A percentile compares a stretch with the other conserved stretches of the same genome.
These are phyloP conservation scores for Alopecurus myosuroides DNA, from an alignment of 176 grass and related monocot genomes.

Conservation along the genomic window DNA sequence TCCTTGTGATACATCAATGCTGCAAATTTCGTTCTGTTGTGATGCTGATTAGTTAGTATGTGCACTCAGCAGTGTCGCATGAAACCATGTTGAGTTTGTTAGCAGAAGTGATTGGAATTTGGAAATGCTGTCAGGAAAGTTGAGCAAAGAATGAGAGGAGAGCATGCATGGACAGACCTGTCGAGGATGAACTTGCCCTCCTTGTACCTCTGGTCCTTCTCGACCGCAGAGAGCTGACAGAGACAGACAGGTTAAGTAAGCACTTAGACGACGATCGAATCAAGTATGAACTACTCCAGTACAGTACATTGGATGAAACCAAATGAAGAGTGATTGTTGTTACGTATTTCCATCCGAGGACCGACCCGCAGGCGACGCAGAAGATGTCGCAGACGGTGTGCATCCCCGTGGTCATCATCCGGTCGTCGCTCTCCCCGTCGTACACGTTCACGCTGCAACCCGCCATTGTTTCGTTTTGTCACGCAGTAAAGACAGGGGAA, in stretches of 20 bases:
- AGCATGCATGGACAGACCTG: background rate
- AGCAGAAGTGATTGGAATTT: background rate
- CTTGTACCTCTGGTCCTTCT: conserved; percentile 41
- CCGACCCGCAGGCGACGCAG: conserved; percentile 42
- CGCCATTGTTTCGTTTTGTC: too few relatives aligned
- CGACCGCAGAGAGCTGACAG: conserved; percentile 23
- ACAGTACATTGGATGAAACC: background rate
- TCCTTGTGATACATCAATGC: too few relatives aligned
- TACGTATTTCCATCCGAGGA: conserved; percentile 50
- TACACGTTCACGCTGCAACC: conserved; percentile 35
- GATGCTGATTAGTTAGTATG: background rate
- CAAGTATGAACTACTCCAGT: background rate
- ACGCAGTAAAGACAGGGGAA: background rate
- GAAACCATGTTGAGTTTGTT: background rate
- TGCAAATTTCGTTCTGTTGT: too few relatives aligned
- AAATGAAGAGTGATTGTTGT: too few relatives aligned
- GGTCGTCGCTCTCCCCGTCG: conserved; percentile 16
- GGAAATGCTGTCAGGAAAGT: background rate
- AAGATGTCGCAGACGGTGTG: conserved; percentile 54
- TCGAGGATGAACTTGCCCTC: conserved; percentile 57
- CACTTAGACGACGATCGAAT: background rate
- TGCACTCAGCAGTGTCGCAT: background rate
- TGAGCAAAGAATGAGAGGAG: background rate
- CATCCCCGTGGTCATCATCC: conserved; percentile 39
- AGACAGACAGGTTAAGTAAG: background rate